A percentile compares a stretch with the other conserved stretches of the same genome.
Conservation (phyloP, 805 yeast species). For the Metschnikowia lachancei region DNA sequence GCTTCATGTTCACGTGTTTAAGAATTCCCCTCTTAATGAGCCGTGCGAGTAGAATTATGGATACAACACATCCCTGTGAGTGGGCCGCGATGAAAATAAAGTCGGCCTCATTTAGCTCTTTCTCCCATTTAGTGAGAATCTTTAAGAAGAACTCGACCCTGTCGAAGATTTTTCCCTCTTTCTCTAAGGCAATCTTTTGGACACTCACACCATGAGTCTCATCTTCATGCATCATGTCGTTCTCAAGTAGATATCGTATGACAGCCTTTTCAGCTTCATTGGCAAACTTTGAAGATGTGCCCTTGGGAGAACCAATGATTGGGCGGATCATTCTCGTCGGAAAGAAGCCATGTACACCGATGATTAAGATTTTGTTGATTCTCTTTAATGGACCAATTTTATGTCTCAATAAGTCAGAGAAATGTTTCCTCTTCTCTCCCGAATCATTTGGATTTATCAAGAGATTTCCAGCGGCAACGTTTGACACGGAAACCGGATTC, state of each 20-base stretch:
- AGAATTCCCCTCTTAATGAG: slow-evolving; percentile 56
- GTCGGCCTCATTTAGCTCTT: slow-evolving; percentile 65
- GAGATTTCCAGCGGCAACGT: slow-evolving; percentile 42
- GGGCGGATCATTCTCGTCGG: slow-evolving; percentile 85
- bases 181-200: slow-evolving; percentile 91
- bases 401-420: slow-evolving; percentile 25
- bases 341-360: slow-evolving; percentile 96
- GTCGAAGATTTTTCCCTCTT: slow-evolving; percentile 86
- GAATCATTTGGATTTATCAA: slow-evolving; percentile 28
- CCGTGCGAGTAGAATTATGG: slow-evolving; percentile 72
- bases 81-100: slow-evolving; percentile 90
- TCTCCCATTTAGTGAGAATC: slow-evolving; percentile 64
- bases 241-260: slow-evolving; percentile 53
- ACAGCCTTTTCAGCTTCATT: slow-evolving; percentile 83
- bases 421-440: slow-evolving; percentile 9
- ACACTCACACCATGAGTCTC: slow-evolving; percentile 44
- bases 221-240: slow-evolving; percentile 34
- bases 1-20: slow-evolving; percentile 40
- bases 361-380: slow-evolving; percentile 64
- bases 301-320: slow-evolving; percentile 91
- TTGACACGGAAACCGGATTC: slow-evolving; percentile 37
- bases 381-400: slow-evolving; percentile 29
- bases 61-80: slow-evolving; percentile 94
- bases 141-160: slow-evolving; percentile 79
- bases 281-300: slow-evolving; percentile 88